Evolutionary conservation across 371 early-diverging fungal genomes (phyloP).

Genomic region (Synchytrium microbalum): DNA sequence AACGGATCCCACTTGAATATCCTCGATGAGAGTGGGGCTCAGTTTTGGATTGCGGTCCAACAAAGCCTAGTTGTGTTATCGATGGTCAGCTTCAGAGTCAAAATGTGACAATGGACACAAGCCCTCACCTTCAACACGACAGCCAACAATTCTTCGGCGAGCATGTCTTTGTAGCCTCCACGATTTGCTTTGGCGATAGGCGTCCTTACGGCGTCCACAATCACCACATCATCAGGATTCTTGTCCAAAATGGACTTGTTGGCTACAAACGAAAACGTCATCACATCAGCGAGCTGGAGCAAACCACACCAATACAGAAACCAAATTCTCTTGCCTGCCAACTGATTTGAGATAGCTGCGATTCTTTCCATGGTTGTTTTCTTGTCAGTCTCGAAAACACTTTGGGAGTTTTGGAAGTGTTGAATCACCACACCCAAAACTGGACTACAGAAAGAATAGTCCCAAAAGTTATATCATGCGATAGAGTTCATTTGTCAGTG

Average conservation of each 20-base stretch:
- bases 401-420: too few relatives aligned
- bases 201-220: constrained; percentile 58
- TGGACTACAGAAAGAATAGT: too few relatives aligned
- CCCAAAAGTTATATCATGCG: too few relatives aligned
- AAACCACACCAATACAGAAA: neutral
- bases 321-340: neutral
- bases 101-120: constrained; percentile 68
- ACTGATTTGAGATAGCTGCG: too few relatives aligned
- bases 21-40: constrained; percentile 83
- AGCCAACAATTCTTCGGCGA: constrained; percentile 83
- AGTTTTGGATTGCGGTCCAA: constrained; percentile 70
- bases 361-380: too few relatives aligned
- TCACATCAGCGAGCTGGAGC: constrained; percentile 1
- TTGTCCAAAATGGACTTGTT: constrained; percentile 12
- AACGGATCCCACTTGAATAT: constrained; percentile 92
- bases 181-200: constrained; percentile 85
- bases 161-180: constrained; percentile 90
- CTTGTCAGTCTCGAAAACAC: too few relatives aligned
- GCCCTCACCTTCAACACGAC: constrained; percentile 72
- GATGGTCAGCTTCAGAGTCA: too few relatives aligned
- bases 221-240: constrained; percentile 41
- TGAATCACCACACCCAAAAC: too few relatives aligned
- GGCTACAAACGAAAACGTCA: neutral
- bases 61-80: too few relatives aligned
- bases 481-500: too few relatives aligned